These are phyloP conservation scores for Elsinoe necatrix DNA, from an alignment of 2,329 filamentous ascomycete genomes.

Conservation along the genomic window DNA sequence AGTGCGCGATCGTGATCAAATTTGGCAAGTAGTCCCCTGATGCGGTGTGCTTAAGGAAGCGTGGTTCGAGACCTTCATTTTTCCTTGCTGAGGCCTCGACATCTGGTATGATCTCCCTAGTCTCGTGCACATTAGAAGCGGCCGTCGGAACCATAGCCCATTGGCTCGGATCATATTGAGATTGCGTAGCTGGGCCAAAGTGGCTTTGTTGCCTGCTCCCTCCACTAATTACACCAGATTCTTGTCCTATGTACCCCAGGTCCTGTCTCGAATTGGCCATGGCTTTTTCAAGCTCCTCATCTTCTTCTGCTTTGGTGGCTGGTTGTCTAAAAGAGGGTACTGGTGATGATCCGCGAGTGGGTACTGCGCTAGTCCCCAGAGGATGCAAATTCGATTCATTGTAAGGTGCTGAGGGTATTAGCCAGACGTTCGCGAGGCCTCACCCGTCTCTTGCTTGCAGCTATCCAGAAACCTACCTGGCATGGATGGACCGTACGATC, in stretches of 20 bases:
- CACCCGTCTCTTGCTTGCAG: background rate
- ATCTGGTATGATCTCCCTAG: constrained; percentile 47
- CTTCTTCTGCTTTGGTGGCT: constrained; percentile 25
- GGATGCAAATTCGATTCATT: constrained; percentile 23
- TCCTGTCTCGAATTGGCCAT: constrained; percentile 23
- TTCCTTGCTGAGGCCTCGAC: constrained; percentile 37
- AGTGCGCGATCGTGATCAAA: constrained; percentile 53
- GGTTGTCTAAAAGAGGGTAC: constrained; percentile 23
- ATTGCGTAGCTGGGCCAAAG: constrained; percentile 49
- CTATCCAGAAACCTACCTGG: background rate
- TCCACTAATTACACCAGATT: constrained; percentile 38
- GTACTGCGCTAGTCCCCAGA: constrained; percentile 25
- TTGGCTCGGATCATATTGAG: constrained; percentile 44
- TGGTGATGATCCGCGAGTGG: constrained; percentile 26
- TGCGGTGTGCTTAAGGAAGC: constrained; percentile 49
- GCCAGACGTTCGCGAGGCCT: background rate
- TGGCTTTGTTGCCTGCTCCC: constrained; percentile 20
- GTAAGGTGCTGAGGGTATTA: constrained; percentile 13
- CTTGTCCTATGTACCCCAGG: constrained; percentile 33
- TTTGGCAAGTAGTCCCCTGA: constrained; percentile 48
- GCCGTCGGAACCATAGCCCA: constrained; percentile 47
- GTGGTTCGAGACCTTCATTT: constrained; percentile 42
- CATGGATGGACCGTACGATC: constrained; percentile 15
- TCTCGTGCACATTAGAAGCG: constrained; percentile 32
- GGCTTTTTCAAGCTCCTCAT: constrained; percentile 24